A percentile compares a stretch with the other conserved stretches of the same genome.
Evolutionary conservation across 495 filamentous ascomycete genomes (phyloP).

Genomic region (Podospora australis): DNA sequence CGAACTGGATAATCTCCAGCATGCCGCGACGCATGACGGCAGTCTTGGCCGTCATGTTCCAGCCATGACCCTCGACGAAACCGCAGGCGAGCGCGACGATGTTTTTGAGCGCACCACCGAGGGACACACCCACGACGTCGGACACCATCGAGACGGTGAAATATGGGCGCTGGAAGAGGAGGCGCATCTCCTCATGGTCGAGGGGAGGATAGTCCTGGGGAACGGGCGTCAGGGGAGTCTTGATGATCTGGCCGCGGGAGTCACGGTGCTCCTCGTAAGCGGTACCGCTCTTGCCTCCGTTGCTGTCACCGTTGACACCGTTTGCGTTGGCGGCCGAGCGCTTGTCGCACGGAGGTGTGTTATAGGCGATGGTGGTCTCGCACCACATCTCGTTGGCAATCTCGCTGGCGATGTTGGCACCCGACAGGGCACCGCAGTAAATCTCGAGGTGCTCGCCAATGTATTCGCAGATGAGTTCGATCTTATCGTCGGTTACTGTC

Average conservation of each 20-base stretch:
- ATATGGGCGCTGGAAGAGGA: conserved; percentile 92
- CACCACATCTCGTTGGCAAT: conserved; percentile 93
- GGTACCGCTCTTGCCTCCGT: too few species aligned
- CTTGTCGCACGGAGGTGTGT: conserved; percentile 75
- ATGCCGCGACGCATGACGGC: conserved; percentile 94
- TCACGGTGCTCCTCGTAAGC: conserved; percentile 58
- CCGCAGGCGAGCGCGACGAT: conserved; percentile 92
- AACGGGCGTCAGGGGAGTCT: conserved; percentile 61
- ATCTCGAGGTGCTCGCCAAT: conserved; percentile 87
- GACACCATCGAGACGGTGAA: conserved; percentile 91
- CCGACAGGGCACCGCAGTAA: conserved; percentile 93
- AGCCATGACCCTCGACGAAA: conserved; percentile 90
- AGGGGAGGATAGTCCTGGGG: conserved; percentile 76
- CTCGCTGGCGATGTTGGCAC: conserved; percentile 94
- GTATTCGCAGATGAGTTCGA: conserved; percentile 87
- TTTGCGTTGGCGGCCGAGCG: conserved; percentile 21
- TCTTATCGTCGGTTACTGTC: conserved; percentile 73
- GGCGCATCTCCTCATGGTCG: conserved; percentile 69
- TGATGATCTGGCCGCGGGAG: conserved; percentile 52
- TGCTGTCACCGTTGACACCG: conserved; percentile 36
- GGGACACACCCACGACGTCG: conserved; percentile 92
- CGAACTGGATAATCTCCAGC: conserved; percentile 92
- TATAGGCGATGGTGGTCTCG: conserved; percentile 94
- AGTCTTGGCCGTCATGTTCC: conserved; percentile 97
- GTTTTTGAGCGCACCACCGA: conserved; percentile 95